These are phyloP conservation scores for Colletotrichum theobromicola DNA, from an alignment of 2,329 filamentous ascomycete species.

Conservation along the genomic window DNA sequence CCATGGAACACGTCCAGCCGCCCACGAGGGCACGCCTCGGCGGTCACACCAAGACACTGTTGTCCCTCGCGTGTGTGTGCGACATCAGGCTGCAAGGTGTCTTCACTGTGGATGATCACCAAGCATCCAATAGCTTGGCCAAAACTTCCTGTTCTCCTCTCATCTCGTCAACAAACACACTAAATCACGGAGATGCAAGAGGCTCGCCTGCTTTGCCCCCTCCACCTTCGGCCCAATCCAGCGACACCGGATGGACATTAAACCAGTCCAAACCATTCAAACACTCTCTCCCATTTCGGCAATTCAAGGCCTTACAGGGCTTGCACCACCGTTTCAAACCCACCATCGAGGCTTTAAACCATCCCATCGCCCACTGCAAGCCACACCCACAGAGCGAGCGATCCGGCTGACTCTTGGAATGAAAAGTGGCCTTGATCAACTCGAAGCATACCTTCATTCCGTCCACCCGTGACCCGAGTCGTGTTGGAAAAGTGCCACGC, in stretches of 20 bases:
- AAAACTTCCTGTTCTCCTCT: not conserved
- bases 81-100: not conserved
- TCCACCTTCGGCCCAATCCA: not conserved
- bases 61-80: not conserved
- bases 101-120: not conserved
- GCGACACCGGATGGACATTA: slow-evolving; percentile 11
- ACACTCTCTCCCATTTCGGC: not conserved
- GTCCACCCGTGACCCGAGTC: slow-evolving; percentile 8
- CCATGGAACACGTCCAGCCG: not conserved
- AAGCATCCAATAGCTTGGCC: slow-evolving; percentile 1
- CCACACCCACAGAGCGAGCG: not conserved
- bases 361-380: not conserved
- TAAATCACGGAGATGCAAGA: not conserved
- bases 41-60: not conserved
- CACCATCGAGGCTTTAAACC: not conserved
- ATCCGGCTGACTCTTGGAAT: not conserved
- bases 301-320: slow-evolving; percentile 14
- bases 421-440: not conserved
- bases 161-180: not conserved
- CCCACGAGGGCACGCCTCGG: not conserved
- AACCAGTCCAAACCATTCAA: not conserved
- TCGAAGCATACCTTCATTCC: not conserved
- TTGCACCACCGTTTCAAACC: slow-evolving; percentile 10
- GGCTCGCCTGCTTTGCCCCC: not conserved
- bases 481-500: not conserved